Base-by-base conservation (phyloP, 2,329 filamentous ascomycete genomes). In the Pezizomycotina sp. region DNA sequence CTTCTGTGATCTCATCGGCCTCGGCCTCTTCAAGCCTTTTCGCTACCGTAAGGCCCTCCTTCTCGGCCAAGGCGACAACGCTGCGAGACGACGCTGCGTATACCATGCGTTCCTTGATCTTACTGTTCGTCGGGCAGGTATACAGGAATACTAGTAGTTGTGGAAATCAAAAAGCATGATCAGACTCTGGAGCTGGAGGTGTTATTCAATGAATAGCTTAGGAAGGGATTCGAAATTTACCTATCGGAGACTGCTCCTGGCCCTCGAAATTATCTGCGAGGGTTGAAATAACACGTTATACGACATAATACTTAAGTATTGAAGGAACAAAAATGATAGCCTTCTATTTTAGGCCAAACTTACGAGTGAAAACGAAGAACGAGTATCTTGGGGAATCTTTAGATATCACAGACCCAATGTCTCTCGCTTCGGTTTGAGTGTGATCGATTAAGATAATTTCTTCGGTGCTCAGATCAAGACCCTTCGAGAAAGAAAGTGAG, bases 51-150 rank as follows among this genome's bases (percentile, higher is more conserved):
- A 86, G 52, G 0, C 72, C 74, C 47, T 80, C 69, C 22, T 58
- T 59, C 50, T 74, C 69, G 12, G 78, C 79, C 21, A 74, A 56
- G n/a, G 62, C 58, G 19, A 83, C 61, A 3, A 80, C 76, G 15
- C 59, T 58, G 1, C 59, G 56, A 46, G 63, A 57, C 42, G 57
- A 62, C 18, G 63, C 62, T 15, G 80, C 78, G 55, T 89, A 89
- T 52, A 89, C 58, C 81, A 91, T 91, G 46, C 79, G 67, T 58
- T 78, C 76, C 61, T 81, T 84, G 61, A 89, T 78, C 58, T 74
- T 79, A 34, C 66, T 71, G 18, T 62, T 68, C 0, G 68, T 61
- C 1, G 81, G 81, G 55, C 78, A 83, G 4, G 79, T 86, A 60
- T 83, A 86, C 54, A 89, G 72, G 61, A 89, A 89, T 4, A 86